Conservation (phyloP, 805 yeast genomes). For the Zygosaccharomyces pseudorouxii region DNA sequence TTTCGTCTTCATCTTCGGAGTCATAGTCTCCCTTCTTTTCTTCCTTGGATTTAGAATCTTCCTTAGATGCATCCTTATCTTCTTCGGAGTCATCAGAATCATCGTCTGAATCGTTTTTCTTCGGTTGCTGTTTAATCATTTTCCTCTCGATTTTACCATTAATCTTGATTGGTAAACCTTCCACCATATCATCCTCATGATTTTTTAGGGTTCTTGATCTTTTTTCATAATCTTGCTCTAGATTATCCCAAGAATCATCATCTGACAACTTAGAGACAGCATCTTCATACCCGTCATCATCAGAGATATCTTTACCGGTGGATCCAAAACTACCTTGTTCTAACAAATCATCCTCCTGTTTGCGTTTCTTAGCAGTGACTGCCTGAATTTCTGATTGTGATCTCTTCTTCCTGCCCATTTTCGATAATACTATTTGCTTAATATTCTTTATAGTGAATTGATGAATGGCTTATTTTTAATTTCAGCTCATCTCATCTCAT, state of each 20-base stretch:
- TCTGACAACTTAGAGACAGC: conserved; percentile 15
- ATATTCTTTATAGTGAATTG: neutral
- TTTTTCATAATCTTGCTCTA: conserved; percentile 74
- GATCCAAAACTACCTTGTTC: conserved; percentile 23
- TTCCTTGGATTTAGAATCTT: conserved; percentile 15
- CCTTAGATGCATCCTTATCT: conserved; percentile 17
- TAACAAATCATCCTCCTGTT: conserved; percentile 31
- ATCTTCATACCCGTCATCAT: conserved; percentile 19
- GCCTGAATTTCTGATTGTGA: conserved; percentile 26
- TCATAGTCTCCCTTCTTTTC: conserved; percentile 28
- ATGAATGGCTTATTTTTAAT: too few species aligned
- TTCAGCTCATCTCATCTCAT: neutral
- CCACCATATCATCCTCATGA: conserved; percentile 44
- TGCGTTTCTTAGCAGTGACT: conserved; percentile 31
- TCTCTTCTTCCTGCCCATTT: conserved; percentile 31
- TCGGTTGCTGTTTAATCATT: conserved; percentile 33
- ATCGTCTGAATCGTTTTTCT: conserved; percentile 10
- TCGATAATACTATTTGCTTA: neutral
- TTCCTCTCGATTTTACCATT: conserved; percentile 76
- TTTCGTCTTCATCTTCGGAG: conserved; percentile 28
- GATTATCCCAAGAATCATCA: conserved; percentile 54
- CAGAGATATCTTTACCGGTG: conserved; percentile 4
- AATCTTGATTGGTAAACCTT: conserved; percentile 74
- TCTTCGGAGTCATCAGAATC: conserved; percentile 10
- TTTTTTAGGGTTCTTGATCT: conserved; percentile 55